Conservation (phyloP, 257 asterid species). For the Scutellaria minor region DNA sequence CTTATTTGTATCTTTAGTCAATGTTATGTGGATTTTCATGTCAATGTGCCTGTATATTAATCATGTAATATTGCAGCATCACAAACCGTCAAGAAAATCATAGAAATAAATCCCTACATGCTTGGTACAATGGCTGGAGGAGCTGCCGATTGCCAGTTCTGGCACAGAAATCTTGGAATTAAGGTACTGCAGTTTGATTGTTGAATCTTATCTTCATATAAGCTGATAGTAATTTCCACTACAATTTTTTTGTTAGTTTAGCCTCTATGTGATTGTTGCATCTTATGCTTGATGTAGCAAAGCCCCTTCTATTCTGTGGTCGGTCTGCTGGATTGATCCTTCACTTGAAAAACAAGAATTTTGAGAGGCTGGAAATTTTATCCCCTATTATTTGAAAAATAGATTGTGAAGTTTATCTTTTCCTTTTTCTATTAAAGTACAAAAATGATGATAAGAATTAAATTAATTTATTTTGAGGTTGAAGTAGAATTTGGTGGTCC, state of each 20-base stretch:
- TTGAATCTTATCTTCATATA: conserved; percentile 11
- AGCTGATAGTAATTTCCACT: not conserved
- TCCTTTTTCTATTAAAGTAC: conserved; percentile 8
- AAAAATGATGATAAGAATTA: conserved; percentile 1
- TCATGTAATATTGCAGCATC: conserved; percentile 58
- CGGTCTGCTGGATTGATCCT: conserved; percentile 4
- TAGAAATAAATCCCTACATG: conserved; percentile 90
- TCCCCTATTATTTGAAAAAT: not conserved
- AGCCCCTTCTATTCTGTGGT: not conserved
- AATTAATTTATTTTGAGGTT: not conserved
- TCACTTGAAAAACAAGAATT: not conserved
- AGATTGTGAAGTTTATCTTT: not conserved
- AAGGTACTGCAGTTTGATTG: conserved; percentile 50
- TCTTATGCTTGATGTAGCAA: not conserved
- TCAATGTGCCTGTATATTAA: not conserved
- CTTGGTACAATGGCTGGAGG: conserved; percentile 99
- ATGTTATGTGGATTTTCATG: conserved; percentile 7
- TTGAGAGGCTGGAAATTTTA: not conserved
- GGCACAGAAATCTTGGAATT: conserved; percentile 86
- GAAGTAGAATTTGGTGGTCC: not conserved
- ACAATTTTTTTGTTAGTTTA: not conserved
- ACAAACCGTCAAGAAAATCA: conserved; percentile 87
- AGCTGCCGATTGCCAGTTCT: conserved; percentile 95
- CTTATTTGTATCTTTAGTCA: conserved; percentile 18
- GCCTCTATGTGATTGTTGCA: no score